Conservation (phyloP, 2,329 filamentous ascomycete species). For the Alternaria consortialis region DNA sequence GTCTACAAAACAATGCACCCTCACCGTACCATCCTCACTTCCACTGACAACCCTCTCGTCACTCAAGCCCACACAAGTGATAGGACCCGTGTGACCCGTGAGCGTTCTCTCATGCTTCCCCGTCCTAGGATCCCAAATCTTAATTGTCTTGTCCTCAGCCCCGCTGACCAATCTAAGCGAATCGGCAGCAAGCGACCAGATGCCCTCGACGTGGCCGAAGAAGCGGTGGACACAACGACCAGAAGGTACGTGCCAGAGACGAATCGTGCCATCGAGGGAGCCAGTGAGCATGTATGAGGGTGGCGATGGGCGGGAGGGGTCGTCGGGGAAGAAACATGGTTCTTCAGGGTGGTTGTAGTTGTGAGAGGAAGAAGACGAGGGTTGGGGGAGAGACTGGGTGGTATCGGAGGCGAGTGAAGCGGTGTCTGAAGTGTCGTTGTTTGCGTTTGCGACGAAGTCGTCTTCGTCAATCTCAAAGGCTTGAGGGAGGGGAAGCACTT, state of each 20-base stretch:
- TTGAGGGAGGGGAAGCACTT: slow-evolving; percentile 81
- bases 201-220: slow-evolving; percentile 95
- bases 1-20: slow-evolving; percentile 62
- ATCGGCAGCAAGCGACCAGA: slow-evolving; percentile 92
- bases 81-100: slow-evolving; percentile 86
- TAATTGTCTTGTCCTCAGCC: slow-evolving; percentile 92
- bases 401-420: slow-evolving; percentile 46
- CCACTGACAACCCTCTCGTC: slow-evolving; percentile 90
- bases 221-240: slow-evolving; percentile 88
- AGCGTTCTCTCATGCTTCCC: slow-evolving; percentile 93
- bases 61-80: slow-evolving; percentile 91
- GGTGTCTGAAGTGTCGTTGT: slow-evolving; percentile 60
- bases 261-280: slow-evolving; percentile 88
- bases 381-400: slow-evolving; percentile 13
- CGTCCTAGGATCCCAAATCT: slow-evolving; percentile 91
- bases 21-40: slow-evolving; percentile 90
- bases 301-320: slow-evolving; percentile 73
- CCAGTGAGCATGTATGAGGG: slow-evolving; percentile 93
- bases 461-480: slow-evolving; percentile 90
- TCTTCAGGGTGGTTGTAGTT: slow-evolving; percentile 19
- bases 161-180: slow-evolving; percentile 87
- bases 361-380: slow-evolving; percentile 16
- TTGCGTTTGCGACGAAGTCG: slow-evolving; percentile 62
- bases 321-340: slow-evolving; percentile 64
- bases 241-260: slow-evolving; percentile 87